Evolutionary conservation across 257 asterid genomes (phyloP), one percentile per base, ranked within the genome.

Genomic region (Przewalskia tangutica): DNA sequence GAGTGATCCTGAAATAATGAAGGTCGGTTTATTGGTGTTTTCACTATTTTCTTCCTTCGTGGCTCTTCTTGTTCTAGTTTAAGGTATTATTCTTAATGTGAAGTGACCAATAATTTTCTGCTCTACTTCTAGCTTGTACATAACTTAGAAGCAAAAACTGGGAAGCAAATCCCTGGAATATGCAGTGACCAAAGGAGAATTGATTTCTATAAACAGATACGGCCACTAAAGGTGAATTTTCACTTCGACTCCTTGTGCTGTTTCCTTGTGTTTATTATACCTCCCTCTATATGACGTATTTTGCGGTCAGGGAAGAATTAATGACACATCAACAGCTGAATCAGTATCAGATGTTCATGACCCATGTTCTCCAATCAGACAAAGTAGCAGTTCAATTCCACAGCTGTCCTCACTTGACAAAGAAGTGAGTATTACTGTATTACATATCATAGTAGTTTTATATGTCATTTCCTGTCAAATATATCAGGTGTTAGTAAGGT

Each of bases 1-100:
- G 98, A 93, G 85, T 87, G 94, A 95, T 89, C 97, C 92, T 81
- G 97, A 91, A 78, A 93, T 93, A 86, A 89, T 91, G 91, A 93
- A 95, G 97, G 98, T 93, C 84, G 64, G 75, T 34, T 64, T 64
- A 46, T 65, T 65, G 50, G 50, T 36, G 75, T 65, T 65, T 64
- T 65, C 50, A 65, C 75, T 36, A 7, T 3, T 36, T 65, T 65
- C 50, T 65, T 65, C 23, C 42, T 65, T 7, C 0, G 7, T 34
- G 73, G 27, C 27, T 65, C 50, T 36, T 65, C 75, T 65, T 12
- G 0, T 36, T 65, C 0, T 3, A 36, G 23, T 36, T 65, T 65
- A 65, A 14, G 73, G 23, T 14, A 65, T 36, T 65, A 14, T 65
- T 54, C 50, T 40, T 55, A 10, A 36, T 77, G 55, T 12, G 81